A percentile compares a stretch with the other conserved stretches of the same genome.
Evolutionary conservation across 148 eudicot species (phyloP).

Genomic region (Amaranthus hypochondriacus): DNA sequence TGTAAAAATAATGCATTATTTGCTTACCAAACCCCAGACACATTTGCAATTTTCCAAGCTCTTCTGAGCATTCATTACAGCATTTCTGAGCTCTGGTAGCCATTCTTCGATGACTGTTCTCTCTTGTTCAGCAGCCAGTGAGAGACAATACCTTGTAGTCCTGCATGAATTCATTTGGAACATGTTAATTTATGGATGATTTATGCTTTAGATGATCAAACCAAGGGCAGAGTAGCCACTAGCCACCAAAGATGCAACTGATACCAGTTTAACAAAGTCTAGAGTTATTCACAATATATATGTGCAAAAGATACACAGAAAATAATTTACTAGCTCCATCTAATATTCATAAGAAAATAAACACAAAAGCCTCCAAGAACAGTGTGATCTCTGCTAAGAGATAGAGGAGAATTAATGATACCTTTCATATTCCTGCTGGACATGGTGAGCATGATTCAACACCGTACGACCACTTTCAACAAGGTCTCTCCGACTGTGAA

Average conservation of each 20-base stretch:
- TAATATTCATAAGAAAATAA: background rate
- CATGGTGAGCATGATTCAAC: constrained; percentile 80
- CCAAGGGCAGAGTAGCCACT: background rate
- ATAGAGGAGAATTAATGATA: constrained; percentile 15
- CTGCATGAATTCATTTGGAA: constrained; percentile 41
- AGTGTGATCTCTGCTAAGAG: background rate
- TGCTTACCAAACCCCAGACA: constrained; percentile 86
- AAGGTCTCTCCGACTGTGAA: constrained; percentile 80
- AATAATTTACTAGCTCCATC: background rate
- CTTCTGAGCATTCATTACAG: constrained; percentile 61
- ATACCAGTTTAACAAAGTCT: background rate
- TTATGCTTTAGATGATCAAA: background rate
- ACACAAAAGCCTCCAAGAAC: background rate
- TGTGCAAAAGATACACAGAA: background rate
- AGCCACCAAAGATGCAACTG: background rate
- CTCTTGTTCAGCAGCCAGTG: constrained; percentile 91
- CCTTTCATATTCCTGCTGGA: constrained; percentile 92
- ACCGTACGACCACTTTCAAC: constrained; percentile 96
- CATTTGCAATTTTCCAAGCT: constrained; percentile 82
- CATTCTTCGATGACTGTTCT: constrained; percentile 69
- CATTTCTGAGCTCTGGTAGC: constrained; percentile 77
- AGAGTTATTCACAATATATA: background rate
- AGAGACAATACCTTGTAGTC: constrained; percentile 79
- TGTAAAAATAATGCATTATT: background rate
- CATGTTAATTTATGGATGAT: background rate